Evolutionary conservation across 257 asterid species (phyloP).

Genomic region (Solanum dulcamara): DNA sequence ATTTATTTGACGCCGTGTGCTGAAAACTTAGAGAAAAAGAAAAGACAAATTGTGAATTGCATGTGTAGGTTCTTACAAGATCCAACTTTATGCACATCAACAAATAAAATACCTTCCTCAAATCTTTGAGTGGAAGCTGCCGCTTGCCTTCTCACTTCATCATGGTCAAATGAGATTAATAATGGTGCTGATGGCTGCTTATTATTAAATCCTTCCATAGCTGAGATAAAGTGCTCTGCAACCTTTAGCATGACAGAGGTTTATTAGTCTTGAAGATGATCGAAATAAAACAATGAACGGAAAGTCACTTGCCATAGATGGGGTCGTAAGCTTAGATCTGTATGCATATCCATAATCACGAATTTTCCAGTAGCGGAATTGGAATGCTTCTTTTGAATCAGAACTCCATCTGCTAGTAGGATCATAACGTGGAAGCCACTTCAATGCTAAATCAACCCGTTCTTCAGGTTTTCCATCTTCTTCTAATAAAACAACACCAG

Average conservation of each 20-base stretch:
- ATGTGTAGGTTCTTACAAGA: not conserved
- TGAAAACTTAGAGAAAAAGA: not conserved
- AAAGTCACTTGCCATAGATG: slow-evolving; percentile 58
- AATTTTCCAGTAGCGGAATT: slow-evolving; percentile 87
- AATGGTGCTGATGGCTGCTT: slow-evolving; percentile 60
- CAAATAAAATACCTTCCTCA: slow-evolving; percentile 55
- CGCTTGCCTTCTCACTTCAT: slow-evolving; percentile 80
- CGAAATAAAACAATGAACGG: not conserved
- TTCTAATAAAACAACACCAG: slow-evolving; percentile 44
- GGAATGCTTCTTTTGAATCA: slow-evolving; percentile 30
- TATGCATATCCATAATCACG: slow-evolving; percentile 95
- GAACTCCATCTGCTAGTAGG: slow-evolving; percentile 48
- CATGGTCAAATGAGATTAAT: slow-evolving; percentile 68
- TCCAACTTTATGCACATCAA: not conserved
- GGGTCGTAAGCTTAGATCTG: slow-evolving; percentile 74
- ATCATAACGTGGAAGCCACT: slow-evolving; percentile 69
- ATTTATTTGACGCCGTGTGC: not conserved
- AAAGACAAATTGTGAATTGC: not conserved
- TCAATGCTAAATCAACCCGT: slow-evolving; percentile 70
- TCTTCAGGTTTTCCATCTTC: slow-evolving; percentile 68
- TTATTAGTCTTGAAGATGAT: not conserved
- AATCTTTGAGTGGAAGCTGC: slow-evolving; percentile 86
- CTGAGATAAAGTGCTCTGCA: slow-evolving; percentile 84
- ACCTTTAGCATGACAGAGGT: slow-evolving; percentile 33
- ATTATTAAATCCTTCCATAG: slow-evolving; percentile 59